phyloP scores from a whole-genome alignment of 2,329 filamentous ascomycete species.

The Cytospora piceae region DNA sequence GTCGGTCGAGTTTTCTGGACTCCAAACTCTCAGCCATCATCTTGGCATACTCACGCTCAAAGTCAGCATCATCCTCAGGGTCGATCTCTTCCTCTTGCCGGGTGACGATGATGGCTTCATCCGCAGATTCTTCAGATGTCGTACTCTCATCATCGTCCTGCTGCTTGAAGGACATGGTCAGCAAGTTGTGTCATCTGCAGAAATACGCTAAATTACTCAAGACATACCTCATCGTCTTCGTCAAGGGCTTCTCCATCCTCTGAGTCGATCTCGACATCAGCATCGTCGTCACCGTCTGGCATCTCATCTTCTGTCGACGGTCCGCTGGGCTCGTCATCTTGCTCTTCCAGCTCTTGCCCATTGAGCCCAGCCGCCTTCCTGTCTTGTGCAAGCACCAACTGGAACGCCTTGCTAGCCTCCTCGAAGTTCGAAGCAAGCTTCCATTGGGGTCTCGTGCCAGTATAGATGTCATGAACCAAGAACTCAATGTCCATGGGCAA shows the following conservation, averaged over 20 bases:
- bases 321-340: conserved; percentile 72
- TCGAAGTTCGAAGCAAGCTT: conserved; percentile 79
- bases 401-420: conserved; percentile 82
- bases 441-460: conserved; percentile 87
- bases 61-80: conserved; percentile 93
- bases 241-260: conserved; percentile 60
- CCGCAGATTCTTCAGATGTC: conserved; percentile 66
- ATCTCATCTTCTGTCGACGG: conserved; percentile 78
- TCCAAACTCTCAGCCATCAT: conserved; percentile 98
- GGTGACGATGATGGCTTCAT: conserved; percentile 90
- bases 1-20: conserved; percentile 93
- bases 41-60: conserved; percentile 96
- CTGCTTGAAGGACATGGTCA: conserved; percentile 31
- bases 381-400: conserved; percentile 85
- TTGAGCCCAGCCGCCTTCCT: conserved; percentile 79
- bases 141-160: conserved; percentile 55
- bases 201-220: conserved; percentile 10
- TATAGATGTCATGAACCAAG: conserved; percentile 89
- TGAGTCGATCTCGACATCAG: conserved; percentile 63
- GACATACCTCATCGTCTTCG: conserved; percentile 54
- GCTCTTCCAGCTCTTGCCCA: conserved; percentile 67
- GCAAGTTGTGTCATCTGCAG: background rate
- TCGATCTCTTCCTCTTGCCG: conserved; percentile 88
- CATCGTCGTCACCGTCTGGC: conserved; percentile 58
- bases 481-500: conserved; percentile 98